These are phyloP conservation scores for Trametopsis cervina DNA, from an alignment of 768 basidiomycete genomes.

Conservation along the genomic window DNA sequence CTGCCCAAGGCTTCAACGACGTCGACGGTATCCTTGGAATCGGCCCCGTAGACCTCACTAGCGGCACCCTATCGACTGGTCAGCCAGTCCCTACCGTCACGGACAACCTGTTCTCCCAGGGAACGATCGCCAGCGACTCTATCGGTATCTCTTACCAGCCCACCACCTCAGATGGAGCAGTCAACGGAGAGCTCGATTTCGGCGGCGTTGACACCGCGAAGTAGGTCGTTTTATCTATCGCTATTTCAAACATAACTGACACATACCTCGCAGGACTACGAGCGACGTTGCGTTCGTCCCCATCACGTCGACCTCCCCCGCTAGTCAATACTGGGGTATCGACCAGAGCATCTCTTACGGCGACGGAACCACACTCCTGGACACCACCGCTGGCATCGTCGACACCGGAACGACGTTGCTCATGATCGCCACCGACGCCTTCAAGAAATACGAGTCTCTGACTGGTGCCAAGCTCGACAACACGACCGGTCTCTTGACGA, in stretches of 20 bases:
- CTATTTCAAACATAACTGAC: background rate
- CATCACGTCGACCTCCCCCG: slow-evolving; percentile 40
- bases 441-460: slow-evolving; percentile 45
- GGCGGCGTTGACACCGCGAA: slow-evolving; percentile 44
- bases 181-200: slow-evolving; percentile 51
- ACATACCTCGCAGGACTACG: slow-evolving; percentile 19
- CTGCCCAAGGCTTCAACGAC: slow-evolving; percentile 35
- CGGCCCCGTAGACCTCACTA: slow-evolving; percentile 45
- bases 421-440: slow-evolving; percentile 49
- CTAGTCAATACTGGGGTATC: slow-evolving; percentile 44
- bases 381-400: slow-evolving; percentile 38
- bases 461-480: slow-evolving; percentile 47
- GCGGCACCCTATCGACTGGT: slow-evolving; percentile 34
- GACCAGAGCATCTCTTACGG: slow-evolving; percentile 37
- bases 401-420: slow-evolving; percentile 51
- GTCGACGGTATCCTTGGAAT: slow-evolving; percentile 51
- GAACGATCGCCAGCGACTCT: slow-evolving; percentile 36
- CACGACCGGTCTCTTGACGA: slow-evolving; percentile 49
- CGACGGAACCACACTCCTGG: slow-evolving; percentile 22
- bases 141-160: slow-evolving; percentile 50
- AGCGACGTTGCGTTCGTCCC: slow-evolving; percentile 30
- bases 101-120: slow-evolving; percentile 47
- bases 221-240: slow-evolving; percentile 20
- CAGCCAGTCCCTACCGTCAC: slow-evolving; percentile 44
- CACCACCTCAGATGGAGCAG: slow-evolving; percentile 27